Percentiles rank a stretch among this genome's conserved stretches.
phyloP scores from a whole-genome alignment of 371 early-diverging fungal genomes.

The Fennellomyces sp. region DNA sequence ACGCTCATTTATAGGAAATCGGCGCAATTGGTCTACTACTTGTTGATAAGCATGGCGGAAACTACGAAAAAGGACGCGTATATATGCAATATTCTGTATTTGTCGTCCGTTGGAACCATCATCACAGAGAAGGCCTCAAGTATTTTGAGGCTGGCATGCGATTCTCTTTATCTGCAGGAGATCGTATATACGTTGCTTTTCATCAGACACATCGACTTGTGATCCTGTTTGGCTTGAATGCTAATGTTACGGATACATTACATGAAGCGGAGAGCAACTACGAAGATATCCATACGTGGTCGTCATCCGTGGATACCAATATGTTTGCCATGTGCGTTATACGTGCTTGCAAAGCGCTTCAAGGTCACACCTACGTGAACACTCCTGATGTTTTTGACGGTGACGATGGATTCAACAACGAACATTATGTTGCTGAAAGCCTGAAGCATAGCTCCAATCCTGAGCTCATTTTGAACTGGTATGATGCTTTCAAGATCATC shows the following conservation, averaged over 20 bases:
- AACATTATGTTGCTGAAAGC: conserved; percentile 37
- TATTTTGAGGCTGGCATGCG: conserved; percentile 12
- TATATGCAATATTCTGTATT: conserved; percentile 29
- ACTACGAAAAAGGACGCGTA: conserved; percentile 36
- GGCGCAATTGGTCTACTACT: conserved; percentile 31
- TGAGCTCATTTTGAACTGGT: conserved; percentile 36
- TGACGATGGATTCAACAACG: conserved; percentile 47
- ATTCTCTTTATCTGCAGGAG: conserved; percentile 32
- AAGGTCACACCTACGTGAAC: conserved; percentile 34
- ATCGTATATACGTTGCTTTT: conserved; percentile 44
- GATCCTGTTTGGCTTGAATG: conserved; percentile 19
- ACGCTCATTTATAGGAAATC: conserved; percentile 15
- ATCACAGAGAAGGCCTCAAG: conserved; percentile 23
- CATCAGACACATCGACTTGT: conserved; percentile 26
- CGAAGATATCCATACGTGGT: conserved; percentile 42
- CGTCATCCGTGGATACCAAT: conserved; percentile 34
- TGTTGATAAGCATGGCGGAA: conserved; percentile 27
- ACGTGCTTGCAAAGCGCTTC: conserved; percentile 40
- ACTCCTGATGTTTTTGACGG: conserved; percentile 38
- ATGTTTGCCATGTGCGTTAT: conserved; percentile 41
- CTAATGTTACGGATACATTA: conserved; percentile 23
- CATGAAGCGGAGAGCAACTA: conserved; percentile 34
- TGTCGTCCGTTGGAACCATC: conserved; percentile 35
- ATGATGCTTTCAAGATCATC: conserved; percentile 39
- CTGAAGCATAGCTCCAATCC: conserved; percentile 30